Percentiles rank a stretch among this genome's conserved stretches.
Conservation (phyloP, 352 stramenopile species). For the Phytopythium litorale region DNA sequence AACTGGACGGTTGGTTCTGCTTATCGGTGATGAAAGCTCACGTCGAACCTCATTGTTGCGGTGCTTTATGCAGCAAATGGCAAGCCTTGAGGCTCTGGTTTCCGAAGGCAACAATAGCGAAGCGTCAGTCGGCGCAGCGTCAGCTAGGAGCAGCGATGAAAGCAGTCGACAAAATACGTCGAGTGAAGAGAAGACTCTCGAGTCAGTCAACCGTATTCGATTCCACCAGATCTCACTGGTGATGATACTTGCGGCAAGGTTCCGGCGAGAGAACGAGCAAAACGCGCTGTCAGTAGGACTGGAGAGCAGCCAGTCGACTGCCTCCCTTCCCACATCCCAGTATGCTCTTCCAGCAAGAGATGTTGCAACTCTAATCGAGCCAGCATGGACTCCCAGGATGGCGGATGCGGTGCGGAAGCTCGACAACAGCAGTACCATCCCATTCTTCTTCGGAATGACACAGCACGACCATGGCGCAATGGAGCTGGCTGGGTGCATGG, state of each 20-base stretch:
- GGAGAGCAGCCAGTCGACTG: not conserved
- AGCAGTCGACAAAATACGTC: not conserved
- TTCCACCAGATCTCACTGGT: conserved; percentile 43
- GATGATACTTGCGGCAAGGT: conserved; percentile 24
- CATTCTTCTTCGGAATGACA: conserved; percentile 45
- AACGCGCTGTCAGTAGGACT: not conserved
- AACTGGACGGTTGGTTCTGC: conserved; percentile 26
- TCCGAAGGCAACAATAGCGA: not conserved
- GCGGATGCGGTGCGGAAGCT: not conserved
- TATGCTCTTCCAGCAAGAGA: too few relatives aligned
- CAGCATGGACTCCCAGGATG: conserved; percentile 1
- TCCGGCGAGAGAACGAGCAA: conserved; percentile 14
- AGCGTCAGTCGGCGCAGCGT: not conserved
- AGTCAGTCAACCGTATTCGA: conserved; percentile 39
- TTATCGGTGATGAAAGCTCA: conserved; percentile 26
- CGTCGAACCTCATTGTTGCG: conserved; percentile 31
- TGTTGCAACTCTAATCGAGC: not conserved
- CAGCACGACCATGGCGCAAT: conserved; percentile 10
- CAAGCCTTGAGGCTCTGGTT: not conserved
- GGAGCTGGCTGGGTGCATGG: conserved; percentile 34
- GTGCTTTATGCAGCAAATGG: conserved; percentile 31
- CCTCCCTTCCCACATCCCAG: not conserved
- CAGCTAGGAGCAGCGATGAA: too few relatives aligned
- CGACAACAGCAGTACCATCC: conserved; percentile 22
- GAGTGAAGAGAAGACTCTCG: conserved; percentile 17